Evolutionary conservation across 768 basidiomycete genomes (phyloP), one percentile per base, ranked within the genome.

Genomic region (Kwoniella pini): DNA sequence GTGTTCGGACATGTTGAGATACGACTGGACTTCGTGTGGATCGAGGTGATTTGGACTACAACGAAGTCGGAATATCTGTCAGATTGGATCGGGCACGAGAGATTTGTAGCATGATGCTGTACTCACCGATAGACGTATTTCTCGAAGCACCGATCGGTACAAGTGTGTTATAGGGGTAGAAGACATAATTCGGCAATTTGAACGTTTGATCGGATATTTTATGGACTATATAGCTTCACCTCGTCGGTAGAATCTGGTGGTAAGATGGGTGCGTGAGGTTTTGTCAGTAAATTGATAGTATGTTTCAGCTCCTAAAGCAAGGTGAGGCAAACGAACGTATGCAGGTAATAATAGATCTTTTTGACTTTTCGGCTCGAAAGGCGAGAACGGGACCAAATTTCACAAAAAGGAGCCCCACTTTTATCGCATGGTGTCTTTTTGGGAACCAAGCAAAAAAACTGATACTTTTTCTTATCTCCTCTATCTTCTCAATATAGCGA

Each of bases 1-100:
- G 40, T 10, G 50, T 46, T 21, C 72, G 46, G 11, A 74, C 19
- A 15, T 71, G 69, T 3, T 33, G 49, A 0, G 60, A 28, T 11
- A 69, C 54, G 21, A 51, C 39, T 5, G 62, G 58, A 57, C 65
- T 71, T 12, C 72, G 62, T 24, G 52, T 67, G 22, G 48, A 46
- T 31, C 65, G 57, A 3, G 72, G 51, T 44, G 69, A 54, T 46
- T 65, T 65, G 1, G 72, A 69, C 72, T 74, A 51, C 0, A 39
- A 48, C 17, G 21, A 24, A n/a, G 30, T 56, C 11, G 51, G 59
- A 46, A 21, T 7, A 19, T 11, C 22, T 4, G 27, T 55, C 4
- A 55, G 24, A 10, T 44, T 22, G 13, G 19, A 42, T 11, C 12
- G 54, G n/a, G 6, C n/a, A 31, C n/a, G 26, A 39, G 43, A 19